phyloP scores from a whole-genome alignment of 768 basidiomycete genomes.

The Rhodocollybia butyracea region DNA sequence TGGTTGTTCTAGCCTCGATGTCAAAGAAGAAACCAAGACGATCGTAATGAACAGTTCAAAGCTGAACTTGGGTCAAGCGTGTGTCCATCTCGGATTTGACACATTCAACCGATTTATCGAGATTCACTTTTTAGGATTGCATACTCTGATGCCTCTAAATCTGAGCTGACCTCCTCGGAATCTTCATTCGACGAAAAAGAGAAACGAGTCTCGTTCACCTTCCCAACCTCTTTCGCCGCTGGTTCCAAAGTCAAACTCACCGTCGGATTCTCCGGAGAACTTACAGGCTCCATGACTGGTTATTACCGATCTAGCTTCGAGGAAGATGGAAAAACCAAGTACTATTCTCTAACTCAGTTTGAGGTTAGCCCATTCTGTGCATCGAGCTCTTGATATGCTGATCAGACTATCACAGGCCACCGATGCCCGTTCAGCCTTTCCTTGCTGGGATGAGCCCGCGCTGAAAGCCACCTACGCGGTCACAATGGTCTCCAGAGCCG shows the following conservation, averaged over 20 bases:
- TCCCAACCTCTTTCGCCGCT: slow-evolving; percentile 57
- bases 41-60: slow-evolving; percentile 47
- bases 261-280: slow-evolving; percentile 63
- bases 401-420: slow-evolving; percentile 55
- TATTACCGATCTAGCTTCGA: slow-evolving; percentile 73
- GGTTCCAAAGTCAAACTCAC: slow-evolving; percentile 69
- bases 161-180: slow-evolving; percentile 41
- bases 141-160: slow-evolving; percentile 50
- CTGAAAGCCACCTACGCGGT: slow-evolving; percentile 65
- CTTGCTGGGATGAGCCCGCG: slow-evolving; percentile 73
- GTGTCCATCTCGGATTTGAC: slow-evolving; percentile 21
- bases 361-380: slow-evolving; percentile 42
- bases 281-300: slow-evolving; percentile 75
- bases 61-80: slow-evolving; percentile 35
- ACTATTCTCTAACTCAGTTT: slow-evolving; percentile 86
- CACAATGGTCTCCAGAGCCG: slow-evolving; percentile 53
- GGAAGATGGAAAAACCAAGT: slow-evolving; percentile 57
- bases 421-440: slow-evolving; percentile 76
- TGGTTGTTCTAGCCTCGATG: slow-evolving; percentile 32
- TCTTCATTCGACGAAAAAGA: slow-evolving; percentile 53
- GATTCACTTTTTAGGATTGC: slow-evolving; percentile 41
- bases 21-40: slow-evolving; percentile 38
- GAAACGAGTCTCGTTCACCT: slow-evolving; percentile 63
- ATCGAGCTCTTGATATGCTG: background rate
- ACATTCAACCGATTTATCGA: background rate